These are phyloP conservation scores for Immersiporthe knoxdaviesiana DNA, from an alignment of 2,329 filamentous ascomycete species.

Conservation along the genomic window DNA sequence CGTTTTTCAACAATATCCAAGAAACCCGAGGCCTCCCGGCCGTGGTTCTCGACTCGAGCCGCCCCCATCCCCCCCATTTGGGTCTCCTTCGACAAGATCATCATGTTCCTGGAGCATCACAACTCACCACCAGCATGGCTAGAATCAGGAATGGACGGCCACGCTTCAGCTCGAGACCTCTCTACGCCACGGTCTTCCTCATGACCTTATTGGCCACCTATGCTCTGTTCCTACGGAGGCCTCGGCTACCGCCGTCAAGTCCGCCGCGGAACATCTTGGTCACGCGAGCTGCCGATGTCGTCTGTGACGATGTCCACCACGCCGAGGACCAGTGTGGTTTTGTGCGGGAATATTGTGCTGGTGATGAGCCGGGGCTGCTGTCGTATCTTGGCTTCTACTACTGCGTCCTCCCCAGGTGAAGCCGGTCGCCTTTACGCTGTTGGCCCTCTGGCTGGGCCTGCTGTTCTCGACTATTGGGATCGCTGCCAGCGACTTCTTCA, in stretches of 20 bases:
- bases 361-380: slow-evolving; percentile 87
- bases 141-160: slow-evolving; percentile 38
- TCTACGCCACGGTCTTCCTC: slow-evolving; percentile 52
- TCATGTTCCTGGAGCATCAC: slow-evolving; percentile 21
- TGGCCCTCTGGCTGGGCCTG: slow-evolving; percentile 82
- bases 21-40: not conserved
- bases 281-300: slow-evolving; percentile 38
- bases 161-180: slow-evolving; percentile 51
- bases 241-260: slow-evolving; percentile 11
- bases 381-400: slow-evolving; percentile 92
- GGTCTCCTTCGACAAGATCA: slow-evolving; percentile 11
- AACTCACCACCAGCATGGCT: slow-evolving; percentile 34
- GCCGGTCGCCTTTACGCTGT: slow-evolving; percentile 75
- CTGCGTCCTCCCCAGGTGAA: slow-evolving; percentile 71
- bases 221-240: slow-evolving; percentile 42
- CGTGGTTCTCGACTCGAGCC: not conserved
- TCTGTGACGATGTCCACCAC: slow-evolving; percentile 81
- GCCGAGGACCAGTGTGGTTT: slow-evolving; percentile 85
- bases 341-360: slow-evolving; percentile 77
- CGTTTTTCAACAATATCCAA: not conserved
- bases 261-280: slow-evolving; percentile 25
- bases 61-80: no score
- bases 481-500: slow-evolving; percentile 97
- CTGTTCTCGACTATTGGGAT: slow-evolving; percentile 98
- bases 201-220: slow-evolving; percentile 51